These are phyloP conservation scores for Epichloe uncinata DNA, from an alignment of 2,329 filamentous ascomycete genomes.

Conservation along the genomic window DNA sequence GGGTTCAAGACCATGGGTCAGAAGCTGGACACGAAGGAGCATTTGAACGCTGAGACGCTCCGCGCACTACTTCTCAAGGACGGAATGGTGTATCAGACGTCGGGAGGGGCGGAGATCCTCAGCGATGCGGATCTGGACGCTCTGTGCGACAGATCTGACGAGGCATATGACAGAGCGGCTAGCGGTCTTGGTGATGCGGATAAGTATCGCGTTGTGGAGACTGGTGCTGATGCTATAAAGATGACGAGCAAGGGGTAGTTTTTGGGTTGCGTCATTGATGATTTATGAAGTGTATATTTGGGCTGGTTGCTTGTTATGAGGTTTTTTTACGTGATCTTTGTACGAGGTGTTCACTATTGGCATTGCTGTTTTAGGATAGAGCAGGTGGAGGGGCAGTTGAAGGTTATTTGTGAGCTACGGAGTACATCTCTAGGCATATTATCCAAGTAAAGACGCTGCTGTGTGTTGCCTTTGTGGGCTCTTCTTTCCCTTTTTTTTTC, in stretches of 20 bases:
- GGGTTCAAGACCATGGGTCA: constrained; percentile 60
- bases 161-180: constrained; percentile 57
- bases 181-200: constrained; percentile 62
- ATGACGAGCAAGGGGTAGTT: constrained; percentile 16
- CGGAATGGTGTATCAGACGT: constrained; percentile 50
- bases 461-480: no score
- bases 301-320: constrained; percentile 36
- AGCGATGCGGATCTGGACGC: constrained; percentile 64
- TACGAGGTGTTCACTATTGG: no score
- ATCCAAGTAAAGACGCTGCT: no score
- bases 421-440: no score
- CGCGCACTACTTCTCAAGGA: constrained; percentile 54
- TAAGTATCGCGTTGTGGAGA: constrained; percentile 68
- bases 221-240: constrained; percentile 41
- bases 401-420: no score
- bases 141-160: constrained; percentile 61
- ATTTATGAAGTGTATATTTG: neutral
- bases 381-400: no score
- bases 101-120: constrained; percentile 51
- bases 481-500: no score
- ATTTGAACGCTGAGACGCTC: constrained; percentile 47
- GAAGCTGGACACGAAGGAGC: constrained; percentile 39
- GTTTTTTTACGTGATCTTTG: neutral
- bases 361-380: no score
- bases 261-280: neutral